Conservation (phyloP, 2,329 filamentous ascomycete species). For the Arthroderma uncinatum region DNA sequence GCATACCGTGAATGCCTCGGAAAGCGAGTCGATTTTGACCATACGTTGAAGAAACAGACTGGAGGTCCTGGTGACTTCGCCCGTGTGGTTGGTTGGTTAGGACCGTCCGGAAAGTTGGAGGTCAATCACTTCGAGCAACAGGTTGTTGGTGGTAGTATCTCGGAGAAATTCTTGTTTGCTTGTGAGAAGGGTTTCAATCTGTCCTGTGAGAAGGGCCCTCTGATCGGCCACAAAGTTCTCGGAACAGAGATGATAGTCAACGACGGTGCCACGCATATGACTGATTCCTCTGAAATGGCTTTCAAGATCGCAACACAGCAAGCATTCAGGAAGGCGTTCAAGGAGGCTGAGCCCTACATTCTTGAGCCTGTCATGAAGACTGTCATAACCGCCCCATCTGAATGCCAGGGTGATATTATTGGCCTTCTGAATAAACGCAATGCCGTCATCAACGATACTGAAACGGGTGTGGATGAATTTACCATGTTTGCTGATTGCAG, state of each 20-base stretch:
- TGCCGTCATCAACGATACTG: conserved; percentile 87
- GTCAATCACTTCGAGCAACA: conserved; percentile 78
- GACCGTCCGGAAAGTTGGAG: conserved; percentile 63
- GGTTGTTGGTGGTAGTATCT: conserved; percentile 79
- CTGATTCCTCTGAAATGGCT: conserved; percentile 91
- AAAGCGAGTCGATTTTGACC: conserved; percentile 72
- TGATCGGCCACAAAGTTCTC: conserved; percentile 86
- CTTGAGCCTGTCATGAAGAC: conserved; percentile 98
- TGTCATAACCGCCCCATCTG: conserved; percentile 84
- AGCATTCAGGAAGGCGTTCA: conserved; percentile 91
- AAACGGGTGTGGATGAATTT: conserved; percentile 88
- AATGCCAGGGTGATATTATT: conserved; percentile 95
- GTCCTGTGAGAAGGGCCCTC: conserved; percentile 72
- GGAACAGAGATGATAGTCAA: conserved; percentile 85
- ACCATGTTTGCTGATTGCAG: conserved; percentile 85
- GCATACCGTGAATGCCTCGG: conserved; percentile 93
- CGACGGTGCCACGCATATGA: conserved; percentile 93
- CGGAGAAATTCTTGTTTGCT: conserved; percentile 88
- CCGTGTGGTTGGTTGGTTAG: conserved; percentile 81
- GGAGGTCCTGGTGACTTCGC: conserved; percentile 94
- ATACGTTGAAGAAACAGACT: conserved; percentile 85
- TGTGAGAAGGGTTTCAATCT: conserved; percentile 90
- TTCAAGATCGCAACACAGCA: conserved; percentile 93
- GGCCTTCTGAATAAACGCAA: conserved; percentile 94
- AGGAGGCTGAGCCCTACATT: conserved; percentile 66